These are phyloP conservation scores for Plectosphaerella plurivora DNA, from an alignment of 2,329 filamentous ascomycete genomes.

Conservation along the genomic window DNA sequence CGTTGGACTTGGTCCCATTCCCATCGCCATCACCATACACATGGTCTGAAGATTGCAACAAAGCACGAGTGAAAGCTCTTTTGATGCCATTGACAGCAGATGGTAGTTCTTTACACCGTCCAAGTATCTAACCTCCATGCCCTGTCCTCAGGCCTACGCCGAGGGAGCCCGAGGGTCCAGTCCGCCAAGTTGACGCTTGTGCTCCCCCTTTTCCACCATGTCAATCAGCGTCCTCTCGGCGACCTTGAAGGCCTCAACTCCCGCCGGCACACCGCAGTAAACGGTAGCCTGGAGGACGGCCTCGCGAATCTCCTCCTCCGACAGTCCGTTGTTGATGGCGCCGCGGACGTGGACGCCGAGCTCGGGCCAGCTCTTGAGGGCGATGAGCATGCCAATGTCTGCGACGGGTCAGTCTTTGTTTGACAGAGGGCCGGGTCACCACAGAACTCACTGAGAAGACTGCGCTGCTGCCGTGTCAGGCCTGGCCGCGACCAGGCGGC, in stretches of 20 bases:
- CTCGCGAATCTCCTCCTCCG: constrained; percentile 51
- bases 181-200: constrained; percentile 13
- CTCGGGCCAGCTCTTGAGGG: constrained; percentile 53
- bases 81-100: too few species aligned
- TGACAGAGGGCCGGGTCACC: background rate
- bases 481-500: constrained; percentile 59
- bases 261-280: constrained; percentile 35
- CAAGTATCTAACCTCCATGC: too few species aligned
- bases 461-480: constrained; percentile 54
- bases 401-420: background rate
- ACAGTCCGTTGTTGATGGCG: constrained; percentile 56
- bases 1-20: too few species aligned
- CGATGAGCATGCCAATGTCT: constrained; percentile 59
- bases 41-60: too few species aligned
- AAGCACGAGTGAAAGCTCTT: too few species aligned
- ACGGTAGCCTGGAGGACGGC: constrained; percentile 39
- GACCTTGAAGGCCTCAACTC: constrained; percentile 28
- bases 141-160: too few species aligned
- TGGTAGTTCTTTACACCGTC: too few species aligned
- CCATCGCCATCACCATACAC: too few species aligned
- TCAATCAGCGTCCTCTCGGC: constrained; percentile 18
- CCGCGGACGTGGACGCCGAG: constrained; percentile 57
- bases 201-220: constrained; percentile 19
- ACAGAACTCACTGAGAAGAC: constrained; percentile 37
- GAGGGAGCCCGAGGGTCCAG: background rate